These are phyloP conservation scores for Eimeria maxima DNA, from an alignment of 169 alveolate species.

Conservation along the genomic window DNA sequence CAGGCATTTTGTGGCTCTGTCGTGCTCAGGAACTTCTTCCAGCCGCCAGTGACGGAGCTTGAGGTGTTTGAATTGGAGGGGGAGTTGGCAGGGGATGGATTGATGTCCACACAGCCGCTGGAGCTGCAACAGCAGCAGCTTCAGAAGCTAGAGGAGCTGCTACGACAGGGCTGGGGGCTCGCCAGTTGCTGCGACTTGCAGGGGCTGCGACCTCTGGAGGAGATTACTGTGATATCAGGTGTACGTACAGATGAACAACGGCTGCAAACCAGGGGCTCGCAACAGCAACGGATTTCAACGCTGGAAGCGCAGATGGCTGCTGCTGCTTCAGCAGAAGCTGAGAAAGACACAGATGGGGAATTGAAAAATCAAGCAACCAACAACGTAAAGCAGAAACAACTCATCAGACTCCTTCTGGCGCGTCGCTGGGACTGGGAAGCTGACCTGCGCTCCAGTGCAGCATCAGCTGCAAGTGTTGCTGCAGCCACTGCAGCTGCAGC, in stretches of 20 bases:
- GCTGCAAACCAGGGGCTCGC: background rate
- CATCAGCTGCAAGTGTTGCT: background rate
- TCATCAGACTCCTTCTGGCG: slow-evolving; percentile 19
- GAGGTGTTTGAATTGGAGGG: slow-evolving; percentile 46
- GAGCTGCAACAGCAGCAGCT: background rate
- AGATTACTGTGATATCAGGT: background rate
- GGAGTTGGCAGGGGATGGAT: background rate
- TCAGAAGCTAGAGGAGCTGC: background rate
- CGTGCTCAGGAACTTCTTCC: slow-evolving; percentile 19
- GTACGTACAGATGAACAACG: background rate
- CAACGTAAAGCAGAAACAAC: background rate
- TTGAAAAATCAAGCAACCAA: background rate
- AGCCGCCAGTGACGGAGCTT: slow-evolving; percentile 34
- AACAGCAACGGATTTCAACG: background rate
- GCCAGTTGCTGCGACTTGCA: slow-evolving; percentile 54
- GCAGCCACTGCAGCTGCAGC: slow-evolving; percentile 14
- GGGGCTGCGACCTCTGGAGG: slow-evolving; percentile 24
- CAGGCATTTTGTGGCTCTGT: background rate
- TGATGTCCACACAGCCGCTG: background rate
- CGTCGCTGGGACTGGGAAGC: slow-evolving; percentile 68
- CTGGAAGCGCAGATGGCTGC: background rate
- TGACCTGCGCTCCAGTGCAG: background rate
- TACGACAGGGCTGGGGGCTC: slow-evolving; percentile 32
- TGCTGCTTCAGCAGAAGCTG: background rate
- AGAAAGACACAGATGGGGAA: background rate